These are phyloP conservation scores for Davidsoniella australis DNA, from an alignment of 2,329 filamentous ascomycete genomes.

Conservation along the genomic window DNA sequence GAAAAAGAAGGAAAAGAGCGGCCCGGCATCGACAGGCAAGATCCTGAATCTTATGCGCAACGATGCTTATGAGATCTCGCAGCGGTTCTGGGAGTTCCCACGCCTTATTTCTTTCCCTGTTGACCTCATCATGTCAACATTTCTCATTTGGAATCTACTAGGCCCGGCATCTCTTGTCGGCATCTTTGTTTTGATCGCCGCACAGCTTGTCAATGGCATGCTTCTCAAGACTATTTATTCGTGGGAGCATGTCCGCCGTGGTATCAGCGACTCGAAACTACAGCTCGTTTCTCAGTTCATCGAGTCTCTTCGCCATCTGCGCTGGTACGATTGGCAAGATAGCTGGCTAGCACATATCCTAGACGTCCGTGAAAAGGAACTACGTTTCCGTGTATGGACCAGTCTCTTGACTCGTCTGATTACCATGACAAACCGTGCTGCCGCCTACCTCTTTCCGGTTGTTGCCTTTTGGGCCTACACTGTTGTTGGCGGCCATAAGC, in stretches of 20 bases:
- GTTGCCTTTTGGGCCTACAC: constrained; percentile 72
- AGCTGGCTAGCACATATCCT: constrained; percentile 57
- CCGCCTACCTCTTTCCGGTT: constrained; percentile 61
- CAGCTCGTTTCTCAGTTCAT: constrained; percentile 75
- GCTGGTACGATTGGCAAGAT: constrained; percentile 71
- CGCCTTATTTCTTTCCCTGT: constrained; percentile 60
- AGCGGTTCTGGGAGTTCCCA: constrained; percentile 77
- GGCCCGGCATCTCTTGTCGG: constrained; percentile 55
- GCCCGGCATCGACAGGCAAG: constrained; percentile 61
- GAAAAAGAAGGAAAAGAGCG: constrained; percentile 1
- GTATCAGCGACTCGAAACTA: constrained; percentile 59
- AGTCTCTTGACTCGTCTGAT: constrained; percentile 47
- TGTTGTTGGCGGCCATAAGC: constrained; percentile 43
- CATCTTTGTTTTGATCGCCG: constrained; percentile 37
- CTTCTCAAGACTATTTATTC: constrained; percentile 31
- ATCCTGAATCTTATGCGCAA: constrained; percentile 75
- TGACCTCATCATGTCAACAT: constrained; percentile 55
- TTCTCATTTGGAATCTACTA: constrained; percentile 61
- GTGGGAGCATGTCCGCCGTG: constrained; percentile 54
- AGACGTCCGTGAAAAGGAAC: constrained; percentile 47
- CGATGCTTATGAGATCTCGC: constrained; percentile 67
- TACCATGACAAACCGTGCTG: constrained; percentile 50
- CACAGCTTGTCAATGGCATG: constrained; percentile 48
- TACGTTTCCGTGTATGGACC: constrained; percentile 46
- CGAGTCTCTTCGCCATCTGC: constrained; percentile 63